Conservation (phyloP, 1,284 basidiomycete species). For the Leccinum cinnamomeum region DNA sequence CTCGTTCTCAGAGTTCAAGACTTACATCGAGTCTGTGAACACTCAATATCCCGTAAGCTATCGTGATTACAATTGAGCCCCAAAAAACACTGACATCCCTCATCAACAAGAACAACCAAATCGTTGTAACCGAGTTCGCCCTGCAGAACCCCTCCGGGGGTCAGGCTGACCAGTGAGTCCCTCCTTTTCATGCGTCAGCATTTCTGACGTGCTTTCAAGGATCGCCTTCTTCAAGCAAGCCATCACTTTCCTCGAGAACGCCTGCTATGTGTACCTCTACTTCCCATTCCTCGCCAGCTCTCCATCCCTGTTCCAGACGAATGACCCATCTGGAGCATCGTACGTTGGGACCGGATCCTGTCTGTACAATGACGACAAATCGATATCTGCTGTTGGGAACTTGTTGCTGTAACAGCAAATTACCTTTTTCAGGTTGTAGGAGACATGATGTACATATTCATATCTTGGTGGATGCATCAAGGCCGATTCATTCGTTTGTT, state of each 20-base stretch:
- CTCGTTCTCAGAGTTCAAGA: slow-evolving; percentile 31
- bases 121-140: slow-evolving; percentile 37
- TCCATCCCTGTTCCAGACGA: slow-evolving; percentile 20
- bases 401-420: neutral
- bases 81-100: slow-evolving; percentile 9
- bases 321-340: slow-evolving; percentile 16
- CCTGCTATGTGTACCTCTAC: slow-evolving; percentile 35
- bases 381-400: neutral
- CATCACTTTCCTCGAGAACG: slow-evolving; percentile 34
- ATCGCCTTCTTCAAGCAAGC: slow-evolving; percentile 36
- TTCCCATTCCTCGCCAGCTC: slow-evolving; percentile 38
- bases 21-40: slow-evolving; percentile 30
- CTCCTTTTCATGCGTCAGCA: neutral
- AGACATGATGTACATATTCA: neutral
- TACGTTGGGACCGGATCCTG: neutral
- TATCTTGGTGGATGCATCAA: neutral
- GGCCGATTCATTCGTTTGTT: neutral
- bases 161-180: slow-evolving; percentile 35
- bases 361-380: neutral
- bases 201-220: slow-evolving; percentile 20
- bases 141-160: slow-evolving; percentile 34
- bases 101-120: slow-evolving; percentile 8
- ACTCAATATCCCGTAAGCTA: slow-evolving; percentile 31
- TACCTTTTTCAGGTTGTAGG: neutral
- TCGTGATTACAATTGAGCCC: neutral